phyloP scores from a whole-genome alignment of 176 grass and related monocot genomes.

The Sorghum bicolor region DNA sequence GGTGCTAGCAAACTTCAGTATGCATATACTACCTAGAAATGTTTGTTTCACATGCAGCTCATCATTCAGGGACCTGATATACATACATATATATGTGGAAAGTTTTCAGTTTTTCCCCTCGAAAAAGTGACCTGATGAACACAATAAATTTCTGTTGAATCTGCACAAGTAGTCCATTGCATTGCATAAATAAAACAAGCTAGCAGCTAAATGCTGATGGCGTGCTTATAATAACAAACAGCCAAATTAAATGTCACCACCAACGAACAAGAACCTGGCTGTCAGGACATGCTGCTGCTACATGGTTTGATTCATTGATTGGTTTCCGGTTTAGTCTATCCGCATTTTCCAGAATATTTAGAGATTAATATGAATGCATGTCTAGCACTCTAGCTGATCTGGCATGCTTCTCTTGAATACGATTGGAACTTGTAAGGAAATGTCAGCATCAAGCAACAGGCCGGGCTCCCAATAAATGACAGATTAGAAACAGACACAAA shows the following conservation, averaged over 20 bases:
- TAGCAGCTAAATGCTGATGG: not conserved
- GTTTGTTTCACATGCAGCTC: not conserved
- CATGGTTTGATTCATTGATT: not conserved
- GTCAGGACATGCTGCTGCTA: not conserved
- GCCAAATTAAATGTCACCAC: constrained; percentile 41
- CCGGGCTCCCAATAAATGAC: not conserved
- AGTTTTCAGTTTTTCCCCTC: not conserved
- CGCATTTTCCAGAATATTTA: not conserved
- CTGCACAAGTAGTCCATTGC: not conserved
- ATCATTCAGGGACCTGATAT: not conserved
- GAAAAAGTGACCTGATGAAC: not conserved
- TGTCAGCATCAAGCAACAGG: constrained; percentile 11
- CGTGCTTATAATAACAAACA: not conserved
- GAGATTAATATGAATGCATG: constrained; percentile 6
- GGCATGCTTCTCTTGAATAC: not conserved
- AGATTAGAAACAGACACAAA: not conserved
- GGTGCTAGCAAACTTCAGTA: no score
- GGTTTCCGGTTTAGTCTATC: not conserved
- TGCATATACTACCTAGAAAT: not conserved
- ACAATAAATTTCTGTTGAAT: not conserved
- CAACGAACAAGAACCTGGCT: constrained; percentile 29
- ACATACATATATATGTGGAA: not conserved
- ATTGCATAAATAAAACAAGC: not conserved
- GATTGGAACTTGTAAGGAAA: not conserved
- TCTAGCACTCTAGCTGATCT: not conserved